Evolutionary conservation across 208 protist species (phyloP).

Genomic region (Trypanosoma brucei): DNA sequence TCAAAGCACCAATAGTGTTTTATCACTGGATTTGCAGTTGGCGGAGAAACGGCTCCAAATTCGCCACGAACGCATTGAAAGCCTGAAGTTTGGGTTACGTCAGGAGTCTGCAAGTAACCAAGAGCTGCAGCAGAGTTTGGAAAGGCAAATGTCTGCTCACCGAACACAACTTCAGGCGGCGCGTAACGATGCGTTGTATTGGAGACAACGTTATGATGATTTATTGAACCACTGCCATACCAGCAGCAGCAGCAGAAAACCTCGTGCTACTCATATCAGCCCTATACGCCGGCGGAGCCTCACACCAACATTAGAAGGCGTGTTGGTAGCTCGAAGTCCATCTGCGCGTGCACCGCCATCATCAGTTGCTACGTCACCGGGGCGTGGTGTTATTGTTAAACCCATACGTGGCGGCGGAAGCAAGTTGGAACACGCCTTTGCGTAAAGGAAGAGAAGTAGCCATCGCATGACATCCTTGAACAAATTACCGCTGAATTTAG

Average conservation of each 20-base stretch:
- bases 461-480: too few relatives aligned
- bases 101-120: constrained; percentile 43
- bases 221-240: constrained; percentile 21
- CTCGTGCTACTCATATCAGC: not conserved
- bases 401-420: constrained; percentile 17
- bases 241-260: not conserved
- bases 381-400: constrained; percentile 14
- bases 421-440: not conserved
- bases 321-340: not conserved
- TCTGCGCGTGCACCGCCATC: not conserved
- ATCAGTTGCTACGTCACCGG: not conserved
- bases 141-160: constrained; percentile 36
- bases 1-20: constrained; percentile 33
- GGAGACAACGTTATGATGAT: constrained; percentile 61
- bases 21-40: constrained; percentile 49
- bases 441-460: not conserved
- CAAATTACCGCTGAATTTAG: too few relatives aligned
- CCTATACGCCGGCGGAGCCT: not conserved
- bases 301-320: constrained; percentile 14
- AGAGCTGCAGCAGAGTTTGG: constrained; percentile 43
- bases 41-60: constrained; percentile 64
- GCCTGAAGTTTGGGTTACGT: constrained; percentile 55
- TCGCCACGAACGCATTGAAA: constrained; percentile 70
- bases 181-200: constrained; percentile 60
- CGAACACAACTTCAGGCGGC: constrained; percentile 37